These are phyloP conservation scores for Malania oleifera DNA, from an alignment of 164 flowering plant species.

Conservation along the genomic window DNA sequence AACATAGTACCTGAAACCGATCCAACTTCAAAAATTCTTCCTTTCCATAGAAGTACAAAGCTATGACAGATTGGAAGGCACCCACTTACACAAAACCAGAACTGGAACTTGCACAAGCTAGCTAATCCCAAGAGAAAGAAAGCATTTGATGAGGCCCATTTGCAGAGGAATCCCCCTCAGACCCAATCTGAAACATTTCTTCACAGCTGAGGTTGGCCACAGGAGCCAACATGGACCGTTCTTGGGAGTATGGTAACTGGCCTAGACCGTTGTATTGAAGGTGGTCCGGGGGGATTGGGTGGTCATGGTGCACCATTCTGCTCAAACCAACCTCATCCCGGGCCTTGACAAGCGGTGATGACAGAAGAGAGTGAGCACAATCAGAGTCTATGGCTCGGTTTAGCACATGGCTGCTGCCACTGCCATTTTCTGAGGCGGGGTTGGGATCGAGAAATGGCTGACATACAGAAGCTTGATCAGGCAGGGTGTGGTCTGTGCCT, in stretches of 20 bases:
- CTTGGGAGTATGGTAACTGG: slow-evolving; percentile 8
- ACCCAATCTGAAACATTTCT: slow-evolving; percentile 22
- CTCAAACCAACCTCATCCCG: slow-evolving; percentile 29
- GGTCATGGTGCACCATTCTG: slow-evolving; percentile 22
- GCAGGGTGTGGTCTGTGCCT: slow-evolving; percentile 13
- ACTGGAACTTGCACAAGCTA: no score
- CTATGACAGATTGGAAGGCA: no score
- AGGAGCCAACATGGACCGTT: slow-evolving; percentile 15
- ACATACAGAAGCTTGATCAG: slow-evolving; percentile 12
- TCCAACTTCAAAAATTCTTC: no score
- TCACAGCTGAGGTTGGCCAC: slow-evolving; percentile 26
- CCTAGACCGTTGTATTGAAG: slow-evolving; percentile 14
- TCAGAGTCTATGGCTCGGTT: slow-evolving; percentile 23
- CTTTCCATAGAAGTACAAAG: no score
- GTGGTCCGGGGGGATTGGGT: slow-evolving; percentile 15
- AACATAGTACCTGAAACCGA: no score
- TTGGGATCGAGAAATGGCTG: slow-evolving; percentile 22
- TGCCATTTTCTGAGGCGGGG: slow-evolving; percentile 7
- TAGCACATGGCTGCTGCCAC: slow-evolving; percentile 21
- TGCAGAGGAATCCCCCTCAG: slow-evolving; percentile 36
- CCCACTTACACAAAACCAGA: no score
- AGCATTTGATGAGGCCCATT: slow-evolving; percentile 35
- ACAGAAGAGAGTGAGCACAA: slow-evolving; percentile 84
- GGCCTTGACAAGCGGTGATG: slow-evolving; percentile 41
- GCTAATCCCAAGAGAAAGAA: slow-evolving; percentile 45